Percentiles rank a stretch among this genome's conserved stretches.
Conservation (phyloP, 2,329 filamentous ascomycete genomes). For the Venturia nashicola region DNA sequence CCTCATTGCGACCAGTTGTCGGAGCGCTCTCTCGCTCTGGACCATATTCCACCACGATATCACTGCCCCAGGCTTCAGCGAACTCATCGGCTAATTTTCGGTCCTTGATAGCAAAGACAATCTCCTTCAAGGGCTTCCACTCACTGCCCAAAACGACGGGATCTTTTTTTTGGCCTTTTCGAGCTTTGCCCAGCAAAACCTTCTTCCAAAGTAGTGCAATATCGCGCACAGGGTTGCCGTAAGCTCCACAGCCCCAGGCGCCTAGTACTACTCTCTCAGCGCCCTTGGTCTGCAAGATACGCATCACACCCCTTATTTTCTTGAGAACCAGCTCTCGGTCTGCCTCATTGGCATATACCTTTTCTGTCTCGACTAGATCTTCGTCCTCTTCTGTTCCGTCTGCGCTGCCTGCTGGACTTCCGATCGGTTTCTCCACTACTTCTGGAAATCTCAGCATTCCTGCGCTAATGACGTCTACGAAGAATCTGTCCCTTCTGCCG, state of each 20-base stretch:
- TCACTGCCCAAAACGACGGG: slow-evolving; percentile 15
- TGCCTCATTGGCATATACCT: slow-evolving; percentile 30
- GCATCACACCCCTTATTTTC: slow-evolving; percentile 48
- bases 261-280: slow-evolving; percentile 43
- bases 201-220: slow-evolving; percentile 44
- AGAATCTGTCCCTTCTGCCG: slow-evolving; percentile 40
- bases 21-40: slow-evolving; percentile 11
- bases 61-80: slow-evolving; percentile 34
- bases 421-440: slow-evolving; percentile 20
- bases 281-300: slow-evolving; percentile 36
- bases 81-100: slow-evolving; percentile 41
- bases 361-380: slow-evolving; percentile 18
- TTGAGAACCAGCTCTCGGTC: slow-evolving; percentile 38
- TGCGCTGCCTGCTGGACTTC: not conserved
- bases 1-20: slow-evolving; percentile 16
- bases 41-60: slow-evolving; percentile 26
- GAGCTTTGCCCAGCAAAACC: slow-evolving; percentile 22
- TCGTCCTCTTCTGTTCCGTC: not conserved
- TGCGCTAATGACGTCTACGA: slow-evolving; percentile 45
- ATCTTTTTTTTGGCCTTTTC: slow-evolving; percentile 7
- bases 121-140: slow-evolving; percentile 36
- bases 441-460: slow-evolving; percentile 49
- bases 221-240: slow-evolving; percentile 49
- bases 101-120: slow-evolving; percentile 48
- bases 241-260: slow-evolving; percentile 53